Base-by-base conservation (phyloP, 139 green algal species). In the Chlorella sp. region DNA sequence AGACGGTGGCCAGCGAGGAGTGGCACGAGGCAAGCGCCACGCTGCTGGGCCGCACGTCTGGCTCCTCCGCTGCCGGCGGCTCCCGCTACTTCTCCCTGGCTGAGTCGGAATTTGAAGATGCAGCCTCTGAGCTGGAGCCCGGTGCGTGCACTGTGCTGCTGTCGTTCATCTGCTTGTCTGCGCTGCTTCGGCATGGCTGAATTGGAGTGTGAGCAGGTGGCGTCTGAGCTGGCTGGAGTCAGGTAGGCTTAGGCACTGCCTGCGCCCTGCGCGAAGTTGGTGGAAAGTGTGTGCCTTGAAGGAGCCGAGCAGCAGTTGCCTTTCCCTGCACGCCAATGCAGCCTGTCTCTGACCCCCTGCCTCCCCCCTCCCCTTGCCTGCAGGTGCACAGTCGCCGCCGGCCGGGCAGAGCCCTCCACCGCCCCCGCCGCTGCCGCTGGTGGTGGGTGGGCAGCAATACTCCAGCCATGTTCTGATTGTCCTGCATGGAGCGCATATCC, bases 51-150 rank as follows among this genome's bases (percentile, higher is more conserved):
- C 51, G 51, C 51, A 60, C 51, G 2, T 60, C 51, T 15, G 51
- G 51, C 51, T 60, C 85, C 23, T 39, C 32, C 16, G 25, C 57
- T n/a, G 32, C 82, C 21, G 72, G 28, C 25, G 65, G 34, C 47
- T 74, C 62, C 1, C 76, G 74, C 23, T 85, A 88, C 51, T 88
- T 85, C 51, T 85, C 76, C 71, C 39, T 62, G 39, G 69, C 69
- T 1, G 85, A 63, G n/a, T 73, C 44, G 18, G 84, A 88, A 44
- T 88, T 81, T 72, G 84, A 88, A n/a, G 85, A 88, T 51, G 76
- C 85, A 1, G 82, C 51, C 17, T 82, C 82, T 1, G 82, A 81
- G 41, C n/a, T 60, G 38, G 78, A 67, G 18, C 60, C 60, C 32
- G 60, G 60, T 32, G 60, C 23, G 26, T 23, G 60, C 9, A 9